phyloP scores from a whole-genome alignment of 2,329 filamentous ascomycete species.

The Colletotrichum horii region DNA sequence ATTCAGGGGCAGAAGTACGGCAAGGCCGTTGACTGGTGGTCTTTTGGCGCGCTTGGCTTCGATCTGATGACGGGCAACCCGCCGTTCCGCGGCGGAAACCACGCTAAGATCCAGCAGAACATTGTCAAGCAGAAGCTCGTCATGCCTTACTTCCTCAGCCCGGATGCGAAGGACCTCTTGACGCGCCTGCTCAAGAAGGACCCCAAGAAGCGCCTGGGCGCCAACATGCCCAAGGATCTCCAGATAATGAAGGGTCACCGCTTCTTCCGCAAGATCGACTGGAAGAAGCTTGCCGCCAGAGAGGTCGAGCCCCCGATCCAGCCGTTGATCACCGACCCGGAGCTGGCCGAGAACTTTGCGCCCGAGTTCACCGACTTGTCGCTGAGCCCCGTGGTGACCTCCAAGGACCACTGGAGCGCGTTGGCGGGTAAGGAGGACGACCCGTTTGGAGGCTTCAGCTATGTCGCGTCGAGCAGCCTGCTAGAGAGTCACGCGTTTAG shows the following conservation, averaged over 20 bases:
- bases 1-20: constrained; percentile 88
- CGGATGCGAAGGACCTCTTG: constrained; percentile 93
- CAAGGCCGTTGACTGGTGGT: constrained; percentile 98
- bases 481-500: constrained; percentile 54
- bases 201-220: constrained; percentile 85
- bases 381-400: constrained; percentile 72
- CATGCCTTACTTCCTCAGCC: constrained; percentile 87
- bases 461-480: constrained; percentile 63
- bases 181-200: constrained; percentile 91
- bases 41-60: constrained; percentile 88
- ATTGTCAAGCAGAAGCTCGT: constrained; percentile 91
- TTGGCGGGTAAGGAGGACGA: constrained; percentile 43
- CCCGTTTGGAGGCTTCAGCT: constrained; percentile 69
- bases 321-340: constrained; percentile 93
- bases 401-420: constrained; percentile 46
- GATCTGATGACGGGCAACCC: constrained; percentile 92
- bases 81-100: constrained; percentile 89
- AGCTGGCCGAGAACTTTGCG: constrained; percentile 95
- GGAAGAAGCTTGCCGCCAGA: constrained; percentile 82
- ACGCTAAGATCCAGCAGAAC: constrained; percentile 94
- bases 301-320: constrained; percentile 89
- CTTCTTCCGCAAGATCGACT: constrained; percentile 97
- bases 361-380: constrained; percentile 88
- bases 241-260: constrained; percentile 86
- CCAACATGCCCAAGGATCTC: constrained; percentile 88